Conservation (phyloP, 2,329 filamentous ascomycete genomes). For the Elsinoe batatas region DNA sequence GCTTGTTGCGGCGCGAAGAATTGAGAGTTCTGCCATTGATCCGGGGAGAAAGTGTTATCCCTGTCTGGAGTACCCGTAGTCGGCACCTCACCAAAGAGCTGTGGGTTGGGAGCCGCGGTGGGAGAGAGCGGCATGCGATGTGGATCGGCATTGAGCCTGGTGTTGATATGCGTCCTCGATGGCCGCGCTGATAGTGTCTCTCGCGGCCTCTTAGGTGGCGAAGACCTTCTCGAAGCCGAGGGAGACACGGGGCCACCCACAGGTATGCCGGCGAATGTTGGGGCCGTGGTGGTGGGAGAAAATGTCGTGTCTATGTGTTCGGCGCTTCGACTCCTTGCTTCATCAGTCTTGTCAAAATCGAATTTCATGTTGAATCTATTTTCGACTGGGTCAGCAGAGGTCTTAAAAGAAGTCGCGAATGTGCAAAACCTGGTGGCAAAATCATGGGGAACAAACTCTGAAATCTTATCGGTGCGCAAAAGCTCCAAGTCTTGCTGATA, state of each 20-base stretch:
- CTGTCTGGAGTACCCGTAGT: neutral
- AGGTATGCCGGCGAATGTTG: slow-evolving; percentile 32
- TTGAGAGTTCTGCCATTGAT: slow-evolving; percentile 5
- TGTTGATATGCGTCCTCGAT: slow-evolving; percentile 9
- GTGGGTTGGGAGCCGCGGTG: neutral
- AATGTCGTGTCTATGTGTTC: slow-evolving; percentile 43
- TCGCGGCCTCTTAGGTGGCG: slow-evolving; percentile 12
- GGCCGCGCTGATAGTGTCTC: slow-evolving; percentile 5
- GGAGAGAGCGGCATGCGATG: slow-evolving; percentile 9
- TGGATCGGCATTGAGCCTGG: slow-evolving; percentile 6
- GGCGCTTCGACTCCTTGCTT: slow-evolving; percentile 37
- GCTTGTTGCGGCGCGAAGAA: slow-evolving; percentile 10
- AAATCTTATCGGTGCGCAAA: neutral
- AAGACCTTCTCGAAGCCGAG: slow-evolving; percentile 21
- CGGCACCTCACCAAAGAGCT: slow-evolving; percentile 7
- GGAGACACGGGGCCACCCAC: slow-evolving; percentile 34
- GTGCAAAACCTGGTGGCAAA: neutral
- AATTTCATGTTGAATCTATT: slow-evolving; percentile 26
- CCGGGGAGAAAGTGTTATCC: neutral
- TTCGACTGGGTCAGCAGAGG: slow-evolving; percentile 12
- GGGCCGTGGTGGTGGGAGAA: slow-evolving; percentile 37
- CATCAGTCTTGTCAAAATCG: slow-evolving; percentile 18
- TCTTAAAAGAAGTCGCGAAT: neutral
- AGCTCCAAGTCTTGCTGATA: neutral
- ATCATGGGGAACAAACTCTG: neutral